Evolutionary conservation across 345 rosid genomes (phyloP).

Genomic region (Gossypium sturtianum): DNA sequence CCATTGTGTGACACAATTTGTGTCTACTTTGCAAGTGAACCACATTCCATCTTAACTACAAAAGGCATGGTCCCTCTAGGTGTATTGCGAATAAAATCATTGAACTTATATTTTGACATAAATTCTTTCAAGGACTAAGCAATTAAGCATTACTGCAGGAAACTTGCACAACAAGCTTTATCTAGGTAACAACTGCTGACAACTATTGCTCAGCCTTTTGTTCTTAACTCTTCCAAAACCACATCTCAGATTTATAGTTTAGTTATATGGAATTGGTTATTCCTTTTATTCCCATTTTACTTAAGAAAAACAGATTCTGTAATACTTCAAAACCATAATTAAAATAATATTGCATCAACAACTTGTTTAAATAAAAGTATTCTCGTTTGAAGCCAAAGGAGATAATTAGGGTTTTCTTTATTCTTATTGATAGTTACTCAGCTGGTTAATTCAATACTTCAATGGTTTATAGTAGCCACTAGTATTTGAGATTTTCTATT

Average conservation of each 20-base stretch:
- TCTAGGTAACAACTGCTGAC: neutral
- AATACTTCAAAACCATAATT: neutral
- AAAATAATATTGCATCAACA: neutral
- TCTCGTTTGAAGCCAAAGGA: neutral
- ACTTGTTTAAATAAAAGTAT: neutral
- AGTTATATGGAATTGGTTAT: neutral
- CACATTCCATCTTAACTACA: neutral
- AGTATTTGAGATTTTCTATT: neutral
- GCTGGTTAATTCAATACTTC: neutral
- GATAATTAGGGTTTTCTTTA: neutral
- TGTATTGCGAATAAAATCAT: neutral
- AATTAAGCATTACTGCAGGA: neutral
- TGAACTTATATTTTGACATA: neutral
- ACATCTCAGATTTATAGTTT: neutral
- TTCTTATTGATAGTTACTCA: neutral
- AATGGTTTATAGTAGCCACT: neutral
- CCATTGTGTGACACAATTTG: neutral
- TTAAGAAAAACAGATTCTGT: neutral
- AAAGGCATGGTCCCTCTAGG: neutral
- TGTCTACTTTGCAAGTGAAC: neutral
- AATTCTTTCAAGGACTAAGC: neutral
- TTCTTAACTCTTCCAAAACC: neutral
- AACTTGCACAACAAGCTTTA: neutral
- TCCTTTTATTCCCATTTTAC: neutral
- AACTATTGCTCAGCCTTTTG: neutral